Percentiles rank a stretch among this genome's conserved stretches.
These are phyloP conservation scores for Cladorrhinum sp. DNA, from an alignment of 2,329 filamentous ascomycete genomes.

Conservation along the genomic window DNA sequence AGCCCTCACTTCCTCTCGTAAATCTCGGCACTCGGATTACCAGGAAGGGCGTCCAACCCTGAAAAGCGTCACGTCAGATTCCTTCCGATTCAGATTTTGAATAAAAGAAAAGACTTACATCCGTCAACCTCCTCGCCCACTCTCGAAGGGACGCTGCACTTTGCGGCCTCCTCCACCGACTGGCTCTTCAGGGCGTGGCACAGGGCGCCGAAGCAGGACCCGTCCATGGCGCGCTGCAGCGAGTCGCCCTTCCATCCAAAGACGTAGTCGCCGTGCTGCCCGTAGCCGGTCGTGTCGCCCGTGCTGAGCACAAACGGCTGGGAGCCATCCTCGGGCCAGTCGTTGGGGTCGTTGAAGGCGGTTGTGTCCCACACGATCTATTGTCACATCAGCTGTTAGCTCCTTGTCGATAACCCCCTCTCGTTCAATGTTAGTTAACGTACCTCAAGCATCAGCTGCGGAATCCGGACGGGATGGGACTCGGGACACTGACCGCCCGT, in stretches of 20 bases:
- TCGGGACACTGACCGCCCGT: conserved; percentile 36
- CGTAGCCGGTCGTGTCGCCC: conserved; percentile 37
- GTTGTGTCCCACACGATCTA: conserved; percentile 41
- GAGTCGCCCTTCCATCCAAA: conserved; percentile 37
- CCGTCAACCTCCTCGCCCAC: conserved; percentile 34
- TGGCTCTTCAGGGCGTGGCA: conserved; percentile 35
- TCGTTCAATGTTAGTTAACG: no score
- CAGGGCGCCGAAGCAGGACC: conserved; percentile 3
- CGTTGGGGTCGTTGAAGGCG: conserved; percentile 33
- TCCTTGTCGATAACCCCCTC: no score
- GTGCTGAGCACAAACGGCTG: conserved; percentile 35
- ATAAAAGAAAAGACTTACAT: conserved; percentile 30
- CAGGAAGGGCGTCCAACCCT: conserved; percentile 8
- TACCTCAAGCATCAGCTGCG: conserved; percentile 44
- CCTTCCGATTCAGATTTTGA: background rate
- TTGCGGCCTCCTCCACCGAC: conserved; percentile 30
- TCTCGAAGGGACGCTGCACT: conserved; percentile 29
- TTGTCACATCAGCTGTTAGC: no score
- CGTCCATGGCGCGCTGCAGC: conserved; percentile 36
- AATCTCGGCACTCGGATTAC: background rate
- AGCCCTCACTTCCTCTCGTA: background rate
- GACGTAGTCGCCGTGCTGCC: conserved; percentile 40
- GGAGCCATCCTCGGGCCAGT: conserved; percentile 36
- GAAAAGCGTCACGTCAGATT: background rate
- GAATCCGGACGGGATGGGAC: conserved; percentile 38